Base-by-base conservation (phyloP, 1,139 yeast species). In the Yamadazyma triangularis region DNA sequence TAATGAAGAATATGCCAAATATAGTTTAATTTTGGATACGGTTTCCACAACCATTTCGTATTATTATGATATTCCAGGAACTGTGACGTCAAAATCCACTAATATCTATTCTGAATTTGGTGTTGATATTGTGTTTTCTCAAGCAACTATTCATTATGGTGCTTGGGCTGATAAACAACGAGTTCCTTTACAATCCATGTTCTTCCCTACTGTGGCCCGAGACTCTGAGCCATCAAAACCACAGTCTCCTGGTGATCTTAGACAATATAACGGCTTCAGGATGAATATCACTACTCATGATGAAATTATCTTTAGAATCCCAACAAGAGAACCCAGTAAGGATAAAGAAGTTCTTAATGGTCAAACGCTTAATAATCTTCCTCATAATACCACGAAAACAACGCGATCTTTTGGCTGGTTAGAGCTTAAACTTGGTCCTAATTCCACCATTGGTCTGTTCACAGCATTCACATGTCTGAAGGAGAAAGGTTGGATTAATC, bases 161-260 rank as follows among this genome's bases (percentile, higher is more conserved):
- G 95, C 98, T 0, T 89, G 97, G 96, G 84, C 96, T 0, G 95
- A 89, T 38, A 74, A 89, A 27, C 95, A 91, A 52, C 54, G 95
- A 14, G 68, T 69, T 2, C 74, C 80, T 1, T 48, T 89, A 8
- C 91, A 82, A 38, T 58, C 65, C 8, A 61, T 79, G 60, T 61
- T 91, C 24, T 76, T 81, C 38, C 98, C 98, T 0, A 53, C 73
- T 0, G 53, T 78, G 6, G 76, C 84, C 20, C 60, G 80, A 29
- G 86, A 86, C 45, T 57, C 79, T 1, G 45, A 49, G 5, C 79
- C 83, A 0, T 60, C 69, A 1, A 46, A 48, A 9, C 50, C 44
- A 11, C 58, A 73, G 5, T 30, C 27, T 7, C 64, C 77, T 0
- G 91, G 87, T 0, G 57, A 60, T 5, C 39, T 44, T 13, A 62